Evolutionary conservation across 371 early-diverging fungal genomes (phyloP), one percentile per base, ranked within the genome.

Genomic region (Mucor velutinosus): DNA sequence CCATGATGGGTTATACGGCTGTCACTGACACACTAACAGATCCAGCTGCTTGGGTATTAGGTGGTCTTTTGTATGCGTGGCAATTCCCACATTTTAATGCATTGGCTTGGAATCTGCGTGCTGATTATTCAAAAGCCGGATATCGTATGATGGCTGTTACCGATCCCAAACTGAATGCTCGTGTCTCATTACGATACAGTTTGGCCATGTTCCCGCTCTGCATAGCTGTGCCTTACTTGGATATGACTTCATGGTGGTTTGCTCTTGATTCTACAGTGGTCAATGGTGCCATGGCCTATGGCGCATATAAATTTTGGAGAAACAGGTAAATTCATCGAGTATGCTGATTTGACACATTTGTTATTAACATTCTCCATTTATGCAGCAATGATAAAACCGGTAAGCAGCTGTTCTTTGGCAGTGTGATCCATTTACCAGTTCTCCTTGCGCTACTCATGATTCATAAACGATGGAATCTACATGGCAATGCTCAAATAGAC

Each of bases 61-160:
- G 88, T 32, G 88, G 80, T 1, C 69, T 95, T 0, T 78, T 99
- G 47, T 98, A 92, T 75, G 93, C 95, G 0, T 98, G 99, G 98
- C 98, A 98, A 78, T 99, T 98, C 77, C 99, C 99, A 21, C 99
- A 99, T 71, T 99, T 99, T 74, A 98, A 98, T 78, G 83, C 97
- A 2, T 76, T 99, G 32, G 86, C 93, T 19, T 96, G 95, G 93
- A 95, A 94, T 65, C 78, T 99, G 58, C 82, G 98, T 11, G 89
- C 91, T 1, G 97, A 99, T 73, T 99, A 99, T 79, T 89, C 94
- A 15, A 96, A 95, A 77, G 99, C 98, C 1, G 99, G 98, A 1
- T 99, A 97, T 78, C 87, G 91, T 7, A 99, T 99, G 99, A 94
- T 93, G 92, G 85, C 93, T 1, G 95, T 95, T 0, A 90, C 90